Evolutionary conservation across 1,284 basidiomycete species (phyloP).

Genomic region (Marasmius tenuissimus): DNA sequence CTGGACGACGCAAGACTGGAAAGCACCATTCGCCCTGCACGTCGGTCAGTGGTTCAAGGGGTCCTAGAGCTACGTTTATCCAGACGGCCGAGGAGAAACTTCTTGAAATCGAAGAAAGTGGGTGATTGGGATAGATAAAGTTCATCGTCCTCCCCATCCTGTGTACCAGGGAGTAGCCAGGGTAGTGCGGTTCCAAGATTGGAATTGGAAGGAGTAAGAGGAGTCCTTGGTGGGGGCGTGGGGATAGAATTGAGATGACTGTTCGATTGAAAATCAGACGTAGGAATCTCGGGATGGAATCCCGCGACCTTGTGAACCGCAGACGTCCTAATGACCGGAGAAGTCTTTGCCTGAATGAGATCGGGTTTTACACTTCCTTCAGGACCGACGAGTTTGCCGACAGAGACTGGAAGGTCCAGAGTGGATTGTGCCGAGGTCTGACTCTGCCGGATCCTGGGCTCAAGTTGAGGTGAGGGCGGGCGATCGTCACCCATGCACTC

Average conservation of each 20-base stretch:
- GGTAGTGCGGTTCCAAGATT: neutral
- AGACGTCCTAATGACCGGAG: neutral
- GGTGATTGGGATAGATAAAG: neutral
- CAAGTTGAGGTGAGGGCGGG: neutral
- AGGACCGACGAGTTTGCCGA: neutral
- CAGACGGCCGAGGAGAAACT: slow-evolving; percentile 4
- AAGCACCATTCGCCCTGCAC: neutral
- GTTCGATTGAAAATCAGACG: neutral
- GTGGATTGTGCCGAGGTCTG: neutral
- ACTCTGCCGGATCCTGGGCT: neutral
- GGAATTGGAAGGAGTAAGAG: neutral
- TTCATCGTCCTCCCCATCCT: slow-evolving; percentile 1
- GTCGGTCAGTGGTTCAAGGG: neutral
- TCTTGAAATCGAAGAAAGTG: slow-evolving; percentile 3
- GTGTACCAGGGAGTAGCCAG: neutral
- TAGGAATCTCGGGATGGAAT: neutral
- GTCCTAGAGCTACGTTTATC: neutral
- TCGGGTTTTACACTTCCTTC: neutral
- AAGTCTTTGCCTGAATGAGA: neutral
- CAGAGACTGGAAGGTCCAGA: neutral
- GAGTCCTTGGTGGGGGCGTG: neutral
- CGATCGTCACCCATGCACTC: neutral
- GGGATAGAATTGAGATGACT: neutral
- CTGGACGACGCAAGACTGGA: neutral
- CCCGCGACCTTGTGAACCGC: slow-evolving; percentile 1